Conservation (phyloP, 441 rosid genomes). For the Flueggea neowawraea region DNA sequence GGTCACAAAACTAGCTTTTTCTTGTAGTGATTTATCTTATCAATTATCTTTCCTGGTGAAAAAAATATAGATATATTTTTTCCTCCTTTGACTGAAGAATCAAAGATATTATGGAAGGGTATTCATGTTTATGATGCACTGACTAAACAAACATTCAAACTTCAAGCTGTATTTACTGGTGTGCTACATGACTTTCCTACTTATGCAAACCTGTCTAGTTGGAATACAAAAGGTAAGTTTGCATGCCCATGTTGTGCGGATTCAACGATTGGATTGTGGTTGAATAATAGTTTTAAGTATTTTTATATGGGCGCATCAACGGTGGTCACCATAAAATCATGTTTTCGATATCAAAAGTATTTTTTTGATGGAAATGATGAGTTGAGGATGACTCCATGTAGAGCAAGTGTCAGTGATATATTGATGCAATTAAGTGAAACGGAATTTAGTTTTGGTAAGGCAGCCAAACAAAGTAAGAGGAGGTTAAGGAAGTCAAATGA, state of each 20-base stretch:
- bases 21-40: too few relatives aligned
- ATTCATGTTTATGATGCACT: neutral
- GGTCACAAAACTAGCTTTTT: too few relatives aligned
- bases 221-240: conserved; percentile 4
- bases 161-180: neutral
- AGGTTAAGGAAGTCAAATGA: too few relatives aligned
- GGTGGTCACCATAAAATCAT: neutral
- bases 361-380: too few relatives aligned
- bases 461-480: too few relatives aligned
- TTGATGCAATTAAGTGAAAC: too few relatives aligned
- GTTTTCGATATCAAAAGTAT: neutral
- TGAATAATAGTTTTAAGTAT: neutral
- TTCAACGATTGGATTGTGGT: neutral
- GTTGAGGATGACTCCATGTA: too few relatives aligned
- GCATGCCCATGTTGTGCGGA: neutral
- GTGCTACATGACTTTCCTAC: conserved; percentile 8
- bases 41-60: neutral
- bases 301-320: conserved; percentile 1
- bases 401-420: too few relatives aligned
- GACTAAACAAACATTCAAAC: neutral
- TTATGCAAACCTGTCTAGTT: neutral
- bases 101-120: conserved; percentile 9
- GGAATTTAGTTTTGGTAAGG: too few relatives aligned
- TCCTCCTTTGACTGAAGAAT: conserved; percentile 1
- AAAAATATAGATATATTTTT: neutral